Evolutionary conservation across 331 rosid species (phyloP).

Genomic region (Rhamnella rubrinervis): DNA sequence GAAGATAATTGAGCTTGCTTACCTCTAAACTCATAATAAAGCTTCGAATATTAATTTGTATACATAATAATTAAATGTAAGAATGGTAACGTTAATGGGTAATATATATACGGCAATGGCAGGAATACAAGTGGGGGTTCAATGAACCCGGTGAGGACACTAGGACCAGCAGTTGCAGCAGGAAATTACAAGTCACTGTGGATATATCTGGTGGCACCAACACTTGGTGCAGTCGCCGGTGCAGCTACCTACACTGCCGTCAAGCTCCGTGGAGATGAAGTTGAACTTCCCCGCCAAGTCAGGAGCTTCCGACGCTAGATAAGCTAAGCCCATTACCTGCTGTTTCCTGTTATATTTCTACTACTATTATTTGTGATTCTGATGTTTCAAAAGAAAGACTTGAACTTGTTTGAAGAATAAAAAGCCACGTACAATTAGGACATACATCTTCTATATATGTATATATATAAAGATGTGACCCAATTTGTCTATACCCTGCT

Average conservation of each 20-base stretch:
- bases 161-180: constrained; percentile 86
- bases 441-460: too few species aligned
- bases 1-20: too few species aligned
- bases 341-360: too few species aligned
- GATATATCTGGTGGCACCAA: constrained; percentile 75
- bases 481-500: too few species aligned
- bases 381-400: too few species aligned
- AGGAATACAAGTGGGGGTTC: constrained; percentile 52
- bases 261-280: constrained; percentile 52
- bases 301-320: constrained; percentile 66
- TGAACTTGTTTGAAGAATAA: too few species aligned
- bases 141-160: constrained; percentile 86
- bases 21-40: too few species aligned
- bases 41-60: too few species aligned
- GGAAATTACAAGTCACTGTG: constrained; percentile 63
- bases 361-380: too few species aligned
- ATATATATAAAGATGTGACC: too few species aligned
- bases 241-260: constrained; percentile 61
- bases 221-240: constrained; percentile 73
- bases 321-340: not conserved
- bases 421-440: too few species aligned
- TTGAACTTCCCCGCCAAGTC: constrained; percentile 35
- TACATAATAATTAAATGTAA: not conserved
- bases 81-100: not conserved
- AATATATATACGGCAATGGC: not conserved